Percentiles rank a stretch among this genome's conserved stretches.
These are phyloP conservation scores for Chaetoscypha palmicola DNA, from an alignment of 2,329 filamentous ascomycete genomes.

Conservation along the genomic window DNA sequence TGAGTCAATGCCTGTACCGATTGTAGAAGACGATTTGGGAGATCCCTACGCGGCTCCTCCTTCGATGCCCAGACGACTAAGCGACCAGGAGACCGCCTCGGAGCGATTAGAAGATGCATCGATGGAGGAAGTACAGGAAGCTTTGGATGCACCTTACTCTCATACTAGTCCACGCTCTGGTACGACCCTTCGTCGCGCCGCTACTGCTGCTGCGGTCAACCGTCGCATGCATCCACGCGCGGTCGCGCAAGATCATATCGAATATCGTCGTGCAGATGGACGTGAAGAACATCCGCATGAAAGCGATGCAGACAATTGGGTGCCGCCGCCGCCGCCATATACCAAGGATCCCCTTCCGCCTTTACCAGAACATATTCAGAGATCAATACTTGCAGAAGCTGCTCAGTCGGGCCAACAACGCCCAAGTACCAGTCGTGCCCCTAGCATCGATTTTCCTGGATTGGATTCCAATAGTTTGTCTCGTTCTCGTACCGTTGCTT, in stretches of 20 bases:
- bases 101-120: slow-evolving; percentile 23
- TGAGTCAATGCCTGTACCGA: slow-evolving; percentile 24
- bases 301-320: slow-evolving; percentile 84
- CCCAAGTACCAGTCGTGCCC: slow-evolving; percentile 21
- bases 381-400: slow-evolving; percentile 28
- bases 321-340: slow-evolving; percentile 77
- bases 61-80: slow-evolving; percentile 14
- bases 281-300: slow-evolving; percentile 71
- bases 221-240: slow-evolving; percentile 57
- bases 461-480: slow-evolving; percentile 20
- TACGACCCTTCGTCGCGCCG: slow-evolving; percentile 63
- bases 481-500: slow-evolving; percentile 24
- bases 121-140: slow-evolving; percentile 36
- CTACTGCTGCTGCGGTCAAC: slow-evolving; percentile 68
- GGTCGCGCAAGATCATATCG: slow-evolving; percentile 45
- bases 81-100: slow-evolving; percentile 13
- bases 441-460: slow-evolving; percentile 22
- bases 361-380: slow-evolving; percentile 31
- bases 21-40: slow-evolving; percentile 15
- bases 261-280: slow-evolving; percentile 63
- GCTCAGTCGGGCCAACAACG: slow-evolving; percentile 24
- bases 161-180: slow-evolving; percentile 65
- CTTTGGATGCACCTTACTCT: slow-evolving; percentile 64
- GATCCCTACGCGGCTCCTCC: slow-evolving; percentile 16
- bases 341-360: slow-evolving; percentile 47